Evolutionary conservation across 352 stramenopile genomes (phyloP), one percentile per base, ranked within the genome.

Genomic region (Globisporangium emineosum): DNA sequence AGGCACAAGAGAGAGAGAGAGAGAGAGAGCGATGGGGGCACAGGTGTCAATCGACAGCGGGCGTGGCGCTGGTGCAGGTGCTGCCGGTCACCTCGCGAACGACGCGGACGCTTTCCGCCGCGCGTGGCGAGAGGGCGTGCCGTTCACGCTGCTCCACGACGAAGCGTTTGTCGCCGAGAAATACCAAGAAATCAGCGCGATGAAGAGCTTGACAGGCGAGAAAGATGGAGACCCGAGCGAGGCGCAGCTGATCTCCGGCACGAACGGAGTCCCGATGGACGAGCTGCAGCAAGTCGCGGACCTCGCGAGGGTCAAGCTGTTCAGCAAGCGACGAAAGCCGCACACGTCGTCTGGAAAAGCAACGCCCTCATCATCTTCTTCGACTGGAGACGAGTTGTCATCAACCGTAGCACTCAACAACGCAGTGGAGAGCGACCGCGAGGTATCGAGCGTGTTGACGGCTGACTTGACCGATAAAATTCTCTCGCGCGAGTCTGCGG

Each of bases 91-190:
- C 40, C 40, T 21, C 40, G 59, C 67, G 54, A 60, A 47, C 23
- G 57, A 56, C 23, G 6, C 51, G 12, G 37, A 53, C 7, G 64
- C 64, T 29, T 69, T 69, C 32, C 64, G 56, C 17, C 77, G 67
- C 15, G 68, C 69, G 13, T 87, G 78, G 78, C 76, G 72, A 27
- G 77, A 85, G 23, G 78, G 82, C 29, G 70, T 76, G 32, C 80
- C 79, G 1, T 91, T 91, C 70, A 89, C 80, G 60, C 72, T 89
- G 70, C 72, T 91, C 30, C 75, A 88, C 58, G 80, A 91, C 67
- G 77, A 91, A 42, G 65, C 71, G 50, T 91, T 90, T 55, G 82
- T 90, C 30, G 57, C 68, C 25, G 82, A 91, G 53, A 89, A 89
- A 49, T 87, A 78, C 35, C 75, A 89, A 57, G 82, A 91, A 47